Percentiles rank a stretch among this genome's conserved stretches.
These are phyloP conservation scores for Porcisia hertigi DNA, from an alignment of 208 protist species.

Conservation along the genomic window DNA sequence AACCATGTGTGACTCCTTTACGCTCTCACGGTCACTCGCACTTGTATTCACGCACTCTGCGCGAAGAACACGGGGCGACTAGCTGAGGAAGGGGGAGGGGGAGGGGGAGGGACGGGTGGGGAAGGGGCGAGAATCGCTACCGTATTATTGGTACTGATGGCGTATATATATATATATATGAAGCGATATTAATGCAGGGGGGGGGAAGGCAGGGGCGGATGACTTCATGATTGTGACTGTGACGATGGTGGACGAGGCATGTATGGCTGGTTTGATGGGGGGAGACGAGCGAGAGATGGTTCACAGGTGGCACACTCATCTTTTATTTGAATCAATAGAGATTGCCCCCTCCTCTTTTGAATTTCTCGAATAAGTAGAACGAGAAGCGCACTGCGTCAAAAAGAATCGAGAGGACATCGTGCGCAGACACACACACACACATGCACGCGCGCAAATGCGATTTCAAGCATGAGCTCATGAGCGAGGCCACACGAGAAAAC, in stretches of 20 bases:
- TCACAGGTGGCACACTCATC: not conserved
- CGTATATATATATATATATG: not conserved
- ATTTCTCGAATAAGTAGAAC: not conserved
- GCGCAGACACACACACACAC: not conserved
- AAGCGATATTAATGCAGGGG: not conserved
- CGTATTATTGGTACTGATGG: not conserved
- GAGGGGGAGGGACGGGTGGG: not conserved
- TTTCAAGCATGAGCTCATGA: not conserved
- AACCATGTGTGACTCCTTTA: too few relatives aligned
- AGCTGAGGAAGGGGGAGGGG: not conserved
- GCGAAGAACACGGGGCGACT: too few relatives aligned
- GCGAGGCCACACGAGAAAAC: not conserved
- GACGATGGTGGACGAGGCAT: too few relatives aligned
- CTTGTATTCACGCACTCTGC: too few relatives aligned
- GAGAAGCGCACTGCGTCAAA: not conserved
- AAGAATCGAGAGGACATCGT: not conserved
- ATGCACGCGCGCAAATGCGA: not conserved
- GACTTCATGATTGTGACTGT: too few relatives aligned
- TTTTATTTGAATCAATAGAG: not conserved
- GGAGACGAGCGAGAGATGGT: not conserved
- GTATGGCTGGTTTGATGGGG: not conserved
- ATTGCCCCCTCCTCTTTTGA: not conserved
- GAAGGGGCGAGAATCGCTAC: not conserved
- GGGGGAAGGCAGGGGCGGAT: not conserved
- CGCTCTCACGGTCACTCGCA: too few relatives aligned